Conservation (phyloP, 2,329 filamentous ascomycete species). For the Calonectria pauciramosa region DNA sequence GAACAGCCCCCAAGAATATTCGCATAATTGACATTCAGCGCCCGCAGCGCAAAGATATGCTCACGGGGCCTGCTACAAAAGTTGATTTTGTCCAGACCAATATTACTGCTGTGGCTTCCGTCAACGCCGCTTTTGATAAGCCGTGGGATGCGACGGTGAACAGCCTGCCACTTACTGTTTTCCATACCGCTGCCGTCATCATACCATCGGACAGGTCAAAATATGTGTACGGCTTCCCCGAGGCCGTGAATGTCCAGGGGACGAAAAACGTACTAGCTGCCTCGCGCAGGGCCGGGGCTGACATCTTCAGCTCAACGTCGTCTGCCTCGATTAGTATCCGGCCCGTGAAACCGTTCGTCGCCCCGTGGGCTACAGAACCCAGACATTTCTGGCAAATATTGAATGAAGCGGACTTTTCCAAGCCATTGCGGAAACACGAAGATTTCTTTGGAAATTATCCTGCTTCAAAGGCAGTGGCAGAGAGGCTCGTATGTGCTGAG, state of each 20-base stretch:
- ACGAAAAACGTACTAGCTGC: not conserved
- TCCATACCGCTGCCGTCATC: not conserved
- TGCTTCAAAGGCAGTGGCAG: not conserved
- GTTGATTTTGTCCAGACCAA: not conserved
- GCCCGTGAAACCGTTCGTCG: not conserved
- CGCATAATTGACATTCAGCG: not conserved
- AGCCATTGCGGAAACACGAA: not conserved
- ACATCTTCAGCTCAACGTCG: not conserved
- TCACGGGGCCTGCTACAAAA: not conserved
- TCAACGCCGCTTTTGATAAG: not conserved
- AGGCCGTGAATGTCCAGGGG: not conserved
- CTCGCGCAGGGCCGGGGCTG: not conserved
- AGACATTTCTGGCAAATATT: not conserved
- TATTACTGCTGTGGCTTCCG: not conserved
- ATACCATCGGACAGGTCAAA: not conserved
- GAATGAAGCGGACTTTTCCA: not conserved
- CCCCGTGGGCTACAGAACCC: not conserved
- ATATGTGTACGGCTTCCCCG: not conserved
- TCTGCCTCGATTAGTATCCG: not conserved
- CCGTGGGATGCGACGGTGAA: not conserved
- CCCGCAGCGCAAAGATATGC: not conserved
- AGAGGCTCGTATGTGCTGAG: not conserved
- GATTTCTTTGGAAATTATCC: constrained; percentile 6
- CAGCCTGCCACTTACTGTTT: not conserved
- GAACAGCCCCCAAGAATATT: not conserved